phyloP scores from a whole-genome alignment of 257 asterid species.

The Solanum okadae region DNA sequence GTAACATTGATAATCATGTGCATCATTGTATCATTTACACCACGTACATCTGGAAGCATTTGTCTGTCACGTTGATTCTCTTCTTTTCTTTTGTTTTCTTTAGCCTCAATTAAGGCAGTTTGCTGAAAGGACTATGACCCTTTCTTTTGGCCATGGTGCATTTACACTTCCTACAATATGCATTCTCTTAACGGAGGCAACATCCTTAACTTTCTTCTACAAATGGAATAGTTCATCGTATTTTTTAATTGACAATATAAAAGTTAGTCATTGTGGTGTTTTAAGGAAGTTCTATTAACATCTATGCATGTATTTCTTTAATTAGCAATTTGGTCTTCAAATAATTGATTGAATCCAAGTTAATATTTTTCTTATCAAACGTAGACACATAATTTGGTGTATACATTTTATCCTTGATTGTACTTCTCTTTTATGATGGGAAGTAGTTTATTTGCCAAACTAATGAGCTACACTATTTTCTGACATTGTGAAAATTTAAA shows the following conservation, averaged over 20 bases:
- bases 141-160: conserved; percentile 97
- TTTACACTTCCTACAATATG: conserved; percentile 86
- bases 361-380: neutral
- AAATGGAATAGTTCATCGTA: neutral
- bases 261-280: neutral
- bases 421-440: neutral
- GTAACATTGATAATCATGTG: neutral
- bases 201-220: neutral
- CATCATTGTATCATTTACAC: neutral
- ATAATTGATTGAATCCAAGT: neutral
- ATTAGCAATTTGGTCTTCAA: neutral
- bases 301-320: neutral
- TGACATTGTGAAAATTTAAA: neutral
- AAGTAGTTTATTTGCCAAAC: neutral
- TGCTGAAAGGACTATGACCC: conserved; percentile 91
- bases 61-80: neutral
- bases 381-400: neutral
- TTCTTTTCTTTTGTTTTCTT: neutral
- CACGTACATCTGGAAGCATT: neutral
- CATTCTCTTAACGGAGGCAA: conserved; percentile 90
- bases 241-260: neutral
- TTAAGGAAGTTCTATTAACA: neutral
- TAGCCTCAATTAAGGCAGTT: conserved; percentile 97
- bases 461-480: neutral
- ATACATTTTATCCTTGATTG: neutral